phyloP scores from a whole-genome alignment of 1,139 yeast genomes.

The Yarrowia galli region DNA sequence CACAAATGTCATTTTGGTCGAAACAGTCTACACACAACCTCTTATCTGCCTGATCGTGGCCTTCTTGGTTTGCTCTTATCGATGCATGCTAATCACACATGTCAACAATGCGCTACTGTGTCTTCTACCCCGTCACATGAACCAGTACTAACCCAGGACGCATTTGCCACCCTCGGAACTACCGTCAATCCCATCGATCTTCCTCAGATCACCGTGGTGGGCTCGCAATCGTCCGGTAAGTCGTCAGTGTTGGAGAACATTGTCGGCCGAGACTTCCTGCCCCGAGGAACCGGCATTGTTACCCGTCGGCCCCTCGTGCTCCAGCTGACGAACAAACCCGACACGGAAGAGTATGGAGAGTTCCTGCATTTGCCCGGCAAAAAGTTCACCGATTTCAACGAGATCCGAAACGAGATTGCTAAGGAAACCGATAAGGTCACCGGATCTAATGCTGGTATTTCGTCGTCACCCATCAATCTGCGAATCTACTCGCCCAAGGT shows the following conservation, averaged over 20 bases:
- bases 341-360: slow-evolving; percentile 95
- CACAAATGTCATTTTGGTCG: no score
- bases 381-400: slow-evolving; percentile 86
- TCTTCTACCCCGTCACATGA: background rate
- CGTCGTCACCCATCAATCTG: slow-evolving; percentile 89
- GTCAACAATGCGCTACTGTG: background rate
- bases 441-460: slow-evolving; percentile 90
- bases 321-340: slow-evolving; percentile 68
- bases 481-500: slow-evolving; percentile 97
- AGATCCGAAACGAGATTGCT: slow-evolving; percentile 88
- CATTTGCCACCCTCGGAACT: slow-evolving; percentile 89
- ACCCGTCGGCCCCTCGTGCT: slow-evolving; percentile 90
- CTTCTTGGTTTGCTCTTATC: background rate
- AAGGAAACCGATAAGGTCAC: slow-evolving; percentile 94
- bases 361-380: slow-evolving; percentile 90
- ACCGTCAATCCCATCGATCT: slow-evolving; percentile 63
- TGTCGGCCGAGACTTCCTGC: slow-evolving; percentile 95
- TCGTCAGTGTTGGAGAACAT: slow-evolving; percentile 93
- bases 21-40: background rate
- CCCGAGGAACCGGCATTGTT: slow-evolving; percentile 95
- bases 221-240: slow-evolving; percentile 94
- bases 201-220: slow-evolving; percentile 96
- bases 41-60: background rate
- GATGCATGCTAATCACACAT: background rate
- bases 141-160: slow-evolving; percentile 55